These are phyloP conservation scores for Candida khao-thaluensis DNA, from an alignment of 805 yeast species.

Conservation along the genomic window DNA sequence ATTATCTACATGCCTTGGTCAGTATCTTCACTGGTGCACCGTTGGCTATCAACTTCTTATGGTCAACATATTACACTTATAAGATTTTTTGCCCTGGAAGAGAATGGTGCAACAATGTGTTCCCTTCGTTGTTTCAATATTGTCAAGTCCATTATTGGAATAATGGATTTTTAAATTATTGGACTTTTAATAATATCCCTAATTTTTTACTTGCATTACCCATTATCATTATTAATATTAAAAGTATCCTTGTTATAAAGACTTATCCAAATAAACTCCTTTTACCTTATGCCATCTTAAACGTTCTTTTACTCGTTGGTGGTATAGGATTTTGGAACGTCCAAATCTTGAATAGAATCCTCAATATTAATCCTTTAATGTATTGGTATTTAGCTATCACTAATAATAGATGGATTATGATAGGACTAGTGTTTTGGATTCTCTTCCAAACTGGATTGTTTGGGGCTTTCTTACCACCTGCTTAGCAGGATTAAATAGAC, in stretches of 20 bases:
- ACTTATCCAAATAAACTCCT: conserved; percentile 30
- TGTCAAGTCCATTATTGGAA: conserved; percentile 86
- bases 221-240: conserved; percentile 46
- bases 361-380: conserved; percentile 72
- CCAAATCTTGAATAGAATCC: conserved; percentile 80
- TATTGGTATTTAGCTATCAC: conserved; percentile 64
- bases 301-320: conserved; percentile 45
- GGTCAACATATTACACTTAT: conserved; percentile 55
- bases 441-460: conserved; percentile 68
- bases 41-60: conserved; percentile 46
- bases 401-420: conserved; percentile 1
- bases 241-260: conserved; percentile 6
- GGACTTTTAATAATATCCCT: conserved; percentile 80
- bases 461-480: conserved; percentile 90
- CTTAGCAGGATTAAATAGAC: conserved; percentile 43
- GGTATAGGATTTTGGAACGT: conserved; percentile 70
- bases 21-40: conserved; percentile 51
- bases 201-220: conserved; percentile 80
- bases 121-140: conserved; percentile 64
- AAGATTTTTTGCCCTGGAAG: conserved; percentile 62
- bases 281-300: conserved; percentile 43
- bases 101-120: conserved; percentile 66
- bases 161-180: conserved; percentile 75
- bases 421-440: conserved; percentile 55
- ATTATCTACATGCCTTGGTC: conserved; percentile 5